These are phyloP conservation scores for Picochlorum sp. DNA, from an alignment of 139 green algal genomes.

Conservation along the genomic window DNA sequence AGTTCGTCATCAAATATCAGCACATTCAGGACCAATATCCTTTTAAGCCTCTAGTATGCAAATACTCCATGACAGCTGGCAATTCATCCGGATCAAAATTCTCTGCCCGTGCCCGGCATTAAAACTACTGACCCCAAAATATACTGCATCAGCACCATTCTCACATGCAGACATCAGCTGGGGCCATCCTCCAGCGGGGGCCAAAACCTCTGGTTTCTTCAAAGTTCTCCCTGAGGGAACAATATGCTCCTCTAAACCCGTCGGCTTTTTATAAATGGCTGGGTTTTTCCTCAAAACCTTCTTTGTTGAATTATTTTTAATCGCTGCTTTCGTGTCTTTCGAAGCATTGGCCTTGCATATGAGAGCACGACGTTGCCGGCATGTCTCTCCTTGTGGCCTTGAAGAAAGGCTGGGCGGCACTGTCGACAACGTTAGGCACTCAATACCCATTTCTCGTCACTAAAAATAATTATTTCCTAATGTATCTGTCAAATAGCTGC, in stretches of 20 bases:
- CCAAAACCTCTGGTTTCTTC: constrained; percentile 51
- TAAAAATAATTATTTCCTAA: no score
- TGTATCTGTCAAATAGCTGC: no score
- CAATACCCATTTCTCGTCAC: no score
- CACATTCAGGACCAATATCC: constrained; percentile 74
- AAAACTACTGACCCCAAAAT: constrained; percentile 61
- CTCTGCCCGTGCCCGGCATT: constrained; percentile 51
- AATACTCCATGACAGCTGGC: constrained; percentile 58
- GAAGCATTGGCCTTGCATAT: no score
- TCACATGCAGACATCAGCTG: constrained; percentile 68
- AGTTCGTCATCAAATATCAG: constrained; percentile 70
- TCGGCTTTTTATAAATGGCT: no score
- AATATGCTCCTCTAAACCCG: not conserved
- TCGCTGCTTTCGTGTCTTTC: no score
- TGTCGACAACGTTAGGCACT: no score
- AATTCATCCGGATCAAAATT: constrained; percentile 73
- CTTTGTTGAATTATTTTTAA: no score
- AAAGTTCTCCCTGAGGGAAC: not conserved
- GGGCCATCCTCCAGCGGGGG: constrained; percentile 69
- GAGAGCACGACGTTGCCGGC: no score
- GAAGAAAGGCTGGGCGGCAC: no score
- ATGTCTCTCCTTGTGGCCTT: no score
- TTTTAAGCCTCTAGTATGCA: constrained; percentile 51
- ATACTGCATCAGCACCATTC: constrained; percentile 75
- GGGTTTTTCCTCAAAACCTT: no score